These are phyloP conservation scores for Xylariales sp. DNA, from an alignment of 2,329 filamentous ascomycete genomes.

Conservation along the genomic window DNA sequence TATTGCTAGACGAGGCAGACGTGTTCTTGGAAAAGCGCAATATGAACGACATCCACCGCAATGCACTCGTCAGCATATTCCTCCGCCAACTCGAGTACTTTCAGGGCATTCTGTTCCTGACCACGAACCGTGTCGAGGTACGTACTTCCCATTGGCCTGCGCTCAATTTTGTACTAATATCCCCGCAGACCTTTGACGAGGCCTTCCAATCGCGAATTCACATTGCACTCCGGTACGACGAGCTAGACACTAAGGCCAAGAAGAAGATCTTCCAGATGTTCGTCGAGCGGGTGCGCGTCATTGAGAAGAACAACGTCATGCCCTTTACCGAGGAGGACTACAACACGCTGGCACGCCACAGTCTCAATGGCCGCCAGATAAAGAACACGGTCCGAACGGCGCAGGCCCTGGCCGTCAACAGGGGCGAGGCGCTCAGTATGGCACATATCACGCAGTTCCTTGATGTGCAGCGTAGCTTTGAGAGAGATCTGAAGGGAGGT, in stretches of 20 bases:
- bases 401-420: constrained; percentile 75
- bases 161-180: constrained; percentile 10
- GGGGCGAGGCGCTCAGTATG: constrained; percentile 68
- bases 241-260: constrained; percentile 67
- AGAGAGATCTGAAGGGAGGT: constrained; percentile 76
- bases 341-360: constrained; percentile 60
- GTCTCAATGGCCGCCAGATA: constrained; percentile 64
- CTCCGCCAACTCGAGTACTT: constrained; percentile 85
- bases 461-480: constrained; percentile 79
- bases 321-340: constrained; percentile 64
- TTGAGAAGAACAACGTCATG: constrained; percentile 37
- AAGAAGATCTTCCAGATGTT: constrained; percentile 82
- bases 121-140: constrained; percentile 76
- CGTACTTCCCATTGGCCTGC: constrained; percentile 13
- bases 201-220: constrained; percentile 88
- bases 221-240: constrained; percentile 76
- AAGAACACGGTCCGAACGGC: constrained; percentile 84
- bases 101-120: constrained; percentile 84
- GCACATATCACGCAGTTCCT: constrained; percentile 75
- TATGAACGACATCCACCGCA: constrained; percentile 78
- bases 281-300: constrained; percentile 64
- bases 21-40: constrained; percentile 80
- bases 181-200: constrained; percentile 70
- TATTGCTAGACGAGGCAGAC: constrained; percentile 81
- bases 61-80: constrained; percentile 83